A percentile compares a stretch with the other conserved stretches of the same genome.
phyloP scores from a whole-genome alignment of 2,329 filamentous ascomycete species.

The Penicillium digitatum region DNA sequence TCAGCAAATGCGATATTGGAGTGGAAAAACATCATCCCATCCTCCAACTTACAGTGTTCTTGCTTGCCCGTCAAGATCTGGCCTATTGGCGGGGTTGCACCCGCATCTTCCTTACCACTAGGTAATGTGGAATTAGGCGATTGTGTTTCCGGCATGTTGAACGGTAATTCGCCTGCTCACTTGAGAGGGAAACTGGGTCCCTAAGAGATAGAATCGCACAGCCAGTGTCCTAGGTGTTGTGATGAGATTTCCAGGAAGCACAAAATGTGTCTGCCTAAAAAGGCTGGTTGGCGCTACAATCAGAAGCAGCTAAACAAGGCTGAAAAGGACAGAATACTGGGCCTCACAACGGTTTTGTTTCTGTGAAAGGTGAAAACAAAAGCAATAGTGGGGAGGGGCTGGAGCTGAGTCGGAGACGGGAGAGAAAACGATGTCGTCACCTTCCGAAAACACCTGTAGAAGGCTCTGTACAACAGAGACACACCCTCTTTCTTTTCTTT shows the following conservation, averaged over 20 bases:
- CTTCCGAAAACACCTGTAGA: no score
- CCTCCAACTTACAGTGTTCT: constrained; percentile 75
- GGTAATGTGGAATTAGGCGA: constrained; percentile 11
- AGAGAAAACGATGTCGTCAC: constrained; percentile 17
- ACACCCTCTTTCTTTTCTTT: no score
- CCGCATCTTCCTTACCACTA: constrained; percentile 13
- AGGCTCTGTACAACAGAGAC: no score
- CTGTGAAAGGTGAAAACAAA: constrained; percentile 3
- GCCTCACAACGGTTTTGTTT: background rate
- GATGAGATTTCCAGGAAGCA: background rate
- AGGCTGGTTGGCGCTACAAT: constrained; percentile 22
- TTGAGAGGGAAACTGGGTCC: background rate
- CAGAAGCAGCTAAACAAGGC: constrained; percentile 11
- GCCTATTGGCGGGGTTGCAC: constrained; percentile 43
- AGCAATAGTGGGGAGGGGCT: background rate
- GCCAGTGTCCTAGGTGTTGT: background rate
- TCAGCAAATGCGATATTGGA: background rate
- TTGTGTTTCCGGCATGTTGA: constrained; percentile 10
- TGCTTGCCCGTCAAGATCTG: constrained; percentile 85
- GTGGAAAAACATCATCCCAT: background rate
- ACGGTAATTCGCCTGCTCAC: background rate
- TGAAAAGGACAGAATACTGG: background rate
- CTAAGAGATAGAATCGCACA: background rate
- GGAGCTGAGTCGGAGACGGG: constrained; percentile 1
- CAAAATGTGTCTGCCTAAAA: constrained; percentile 31